Base-by-base conservation (phyloP, 2,329 filamentous ascomycete species). In the Aspergillus melleus region DNA sequence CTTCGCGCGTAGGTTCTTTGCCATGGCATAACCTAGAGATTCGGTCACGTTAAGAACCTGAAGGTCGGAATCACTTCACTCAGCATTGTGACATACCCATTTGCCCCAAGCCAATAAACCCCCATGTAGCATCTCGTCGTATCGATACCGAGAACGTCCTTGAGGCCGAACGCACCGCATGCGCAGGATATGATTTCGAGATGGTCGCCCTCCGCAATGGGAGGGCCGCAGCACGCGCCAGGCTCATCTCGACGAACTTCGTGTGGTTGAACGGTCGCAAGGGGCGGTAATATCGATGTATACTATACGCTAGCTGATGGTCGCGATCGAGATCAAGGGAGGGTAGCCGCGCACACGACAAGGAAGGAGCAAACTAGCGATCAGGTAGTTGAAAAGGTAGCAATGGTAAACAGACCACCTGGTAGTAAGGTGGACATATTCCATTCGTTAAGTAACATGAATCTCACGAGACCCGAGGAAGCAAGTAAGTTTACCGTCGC, bases 1-100 rank as follows among this genome's bases (percentile, higher is more conserved):
- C 72, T 90, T 90, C 42, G 84, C 80, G 66, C 88, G 83, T 5
- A 91, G 79, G 68, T 90, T 91, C 72, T 82, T 84, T 39, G 89
- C 89, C 89, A 91, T 91, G 52, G 87, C 85, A 65, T 87, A 90
- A 52, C 89, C 88, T 89, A 54, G 16, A 42, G 29, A 51, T 60
- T 58, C 46, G 49, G 46, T 26, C 26, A 24, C 60, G 32, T 47
- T 42, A 30, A 47, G 51, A 56, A 20, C 36, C 4, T 30, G 46
- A n/a, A n/a, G 16, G 16, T 8, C 4, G 8, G 0, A n/a, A 42
- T 42, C 36, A 6, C 12, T n/a, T 14, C 14, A n/a, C 16, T 16
- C 4, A 9, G 16, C 16, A 8, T n/a, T 8, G 1, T n/a, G 30
- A 76, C 79, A 49, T 77, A 85, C 84, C 84, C 84, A 87, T 87